Conservation (phyloP, 2,329 filamentous ascomycete genomes). For the Fusarium sambucinum region DNA sequence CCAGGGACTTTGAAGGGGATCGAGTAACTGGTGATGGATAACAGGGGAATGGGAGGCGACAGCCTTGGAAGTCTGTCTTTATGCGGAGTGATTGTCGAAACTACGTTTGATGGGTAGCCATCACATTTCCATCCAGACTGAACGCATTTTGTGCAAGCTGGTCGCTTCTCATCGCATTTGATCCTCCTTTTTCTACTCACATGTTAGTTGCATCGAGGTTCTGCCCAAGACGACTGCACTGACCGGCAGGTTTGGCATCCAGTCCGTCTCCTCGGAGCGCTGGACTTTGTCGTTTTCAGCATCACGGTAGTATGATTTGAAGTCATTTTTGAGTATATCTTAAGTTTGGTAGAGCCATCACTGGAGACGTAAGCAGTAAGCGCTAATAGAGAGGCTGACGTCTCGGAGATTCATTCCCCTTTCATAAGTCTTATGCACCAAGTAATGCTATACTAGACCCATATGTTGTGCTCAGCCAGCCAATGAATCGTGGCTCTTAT, state of each 20-base stretch:
- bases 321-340: not conserved
- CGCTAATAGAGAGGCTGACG: constrained; percentile 3
- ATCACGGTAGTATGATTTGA: not conserved
- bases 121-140: constrained; percentile 19
- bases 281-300: not conserved
- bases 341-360: not conserved
- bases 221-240: not conserved
- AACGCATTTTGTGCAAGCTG: constrained; percentile 5
- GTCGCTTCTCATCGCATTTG: constrained; percentile 14
- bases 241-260: constrained; percentile 24
- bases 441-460: not conserved
- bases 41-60: rapidly evolving
- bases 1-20: constrained; percentile 20
- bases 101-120: not conserved
- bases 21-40: constrained; percentile 7
- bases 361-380: constrained; percentile 4
- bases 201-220: not conserved
- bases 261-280: constrained; percentile 10
- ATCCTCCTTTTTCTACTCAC: constrained; percentile 10
- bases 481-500: not conserved
- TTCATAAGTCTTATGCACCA: not conserved
- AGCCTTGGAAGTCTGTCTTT: rapidly evolving
- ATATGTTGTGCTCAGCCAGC: not conserved
- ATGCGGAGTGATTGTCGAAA: too few species aligned
- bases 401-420: not conserved